Evolutionary conservation across 306 rosid genomes (phyloP).

Genomic region (Dalbergia oliveri): DNA sequence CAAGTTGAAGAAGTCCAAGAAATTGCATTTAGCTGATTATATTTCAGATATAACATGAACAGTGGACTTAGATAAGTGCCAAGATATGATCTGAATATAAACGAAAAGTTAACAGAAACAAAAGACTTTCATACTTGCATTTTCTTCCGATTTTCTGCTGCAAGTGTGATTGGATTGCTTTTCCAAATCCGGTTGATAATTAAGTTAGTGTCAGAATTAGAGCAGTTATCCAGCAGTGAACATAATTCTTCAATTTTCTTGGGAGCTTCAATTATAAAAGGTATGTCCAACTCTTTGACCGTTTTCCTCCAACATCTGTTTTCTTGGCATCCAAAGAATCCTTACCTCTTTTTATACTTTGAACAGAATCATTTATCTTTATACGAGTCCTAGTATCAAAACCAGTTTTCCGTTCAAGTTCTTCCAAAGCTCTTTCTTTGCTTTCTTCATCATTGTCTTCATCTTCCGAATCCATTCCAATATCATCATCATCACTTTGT

Average conservation of each 20-base stretch:
- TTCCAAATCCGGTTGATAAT: conserved; percentile 82
- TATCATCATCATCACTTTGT: conserved; percentile 88
- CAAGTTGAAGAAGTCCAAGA: conserved; percentile 4
- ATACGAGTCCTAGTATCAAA: conserved; percentile 35
- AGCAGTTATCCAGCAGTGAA: conserved; percentile 61
- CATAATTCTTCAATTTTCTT: conserved; percentile 74
- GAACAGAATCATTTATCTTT: conserved; percentile 46
- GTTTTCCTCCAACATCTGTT: conserved; percentile 54
- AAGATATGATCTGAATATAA: conserved; percentile 30
- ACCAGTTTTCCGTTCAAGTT: conserved; percentile 44
- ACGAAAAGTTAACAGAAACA: conserved; percentile 26
- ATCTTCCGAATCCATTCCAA: conserved; percentile 59
- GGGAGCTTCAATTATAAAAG: conserved; percentile 93
- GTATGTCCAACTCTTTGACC: conserved; percentile 63
- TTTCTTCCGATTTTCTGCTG: conserved; percentile 87
- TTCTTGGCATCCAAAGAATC: conserved; percentile 56
- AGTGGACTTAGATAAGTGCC: conserved; percentile 16
- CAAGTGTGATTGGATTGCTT: conserved; percentile 85
- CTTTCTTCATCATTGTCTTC: conserved; percentile 52
- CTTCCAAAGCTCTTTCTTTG: conserved; percentile 27
- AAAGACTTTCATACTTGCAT: conserved; percentile 71
- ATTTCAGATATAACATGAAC: conserved; percentile 7
- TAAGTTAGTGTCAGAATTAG: conserved; percentile 68
- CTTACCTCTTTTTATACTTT: conserved; percentile 49
- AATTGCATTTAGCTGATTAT: neutral